These are phyloP conservation scores for Aspergillus candidus DNA, from an alignment of 2,329 filamentous ascomycete genomes.

Conservation along the genomic window DNA sequence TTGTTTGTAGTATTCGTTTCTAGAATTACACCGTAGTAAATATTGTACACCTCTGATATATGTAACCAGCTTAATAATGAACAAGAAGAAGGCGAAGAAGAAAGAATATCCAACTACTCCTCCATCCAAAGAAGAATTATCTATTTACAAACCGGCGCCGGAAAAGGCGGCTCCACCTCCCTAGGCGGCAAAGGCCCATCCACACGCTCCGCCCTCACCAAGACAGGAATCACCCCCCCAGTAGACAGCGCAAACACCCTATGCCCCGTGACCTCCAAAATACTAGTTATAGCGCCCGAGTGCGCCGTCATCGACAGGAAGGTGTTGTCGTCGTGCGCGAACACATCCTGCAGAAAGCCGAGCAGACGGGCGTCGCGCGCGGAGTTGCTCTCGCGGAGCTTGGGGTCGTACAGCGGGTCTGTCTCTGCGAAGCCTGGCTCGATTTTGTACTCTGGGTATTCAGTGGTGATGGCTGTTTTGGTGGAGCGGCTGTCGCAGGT, in stretches of 20 bases:
- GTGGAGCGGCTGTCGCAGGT: slow-evolving; percentile 55
- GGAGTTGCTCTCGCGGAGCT: slow-evolving; percentile 44
- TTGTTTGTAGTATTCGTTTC: neutral
- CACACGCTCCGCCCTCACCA: slow-evolving; percentile 40
- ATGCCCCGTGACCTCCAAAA: slow-evolving; percentile 45
- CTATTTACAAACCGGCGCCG: slow-evolving; percentile 19
- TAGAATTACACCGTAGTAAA: neutral
- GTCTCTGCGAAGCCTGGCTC: slow-evolving; percentile 50
- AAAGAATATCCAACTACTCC: too few species aligned
- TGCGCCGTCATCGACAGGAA: slow-evolving; percentile 54
- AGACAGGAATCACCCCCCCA: slow-evolving; percentile 47
- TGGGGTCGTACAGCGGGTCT: slow-evolving; percentile 49
- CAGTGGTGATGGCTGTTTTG: slow-evolving; percentile 42
- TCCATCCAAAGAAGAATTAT: neutral
- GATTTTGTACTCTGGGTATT: slow-evolving; percentile 48
- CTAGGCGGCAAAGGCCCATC: slow-evolving; percentile 13
- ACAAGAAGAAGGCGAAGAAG: too few species aligned
- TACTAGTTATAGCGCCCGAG: slow-evolving; percentile 52
- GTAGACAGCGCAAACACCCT: slow-evolving; percentile 43
- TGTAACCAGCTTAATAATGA: too few species aligned
- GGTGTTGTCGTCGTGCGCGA: slow-evolving; percentile 41
- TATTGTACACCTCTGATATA: too few species aligned
- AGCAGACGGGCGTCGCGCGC: slow-evolving; percentile 44
- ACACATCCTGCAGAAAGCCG: slow-evolving; percentile 50
- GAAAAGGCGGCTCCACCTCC: slow-evolving; percentile 21